Evolutionary conservation across 495 filamentous ascomycete genomes (phyloP), one percentile per base, ranked within the genome.

Genomic region (Neohortaea acidophila): DNA sequence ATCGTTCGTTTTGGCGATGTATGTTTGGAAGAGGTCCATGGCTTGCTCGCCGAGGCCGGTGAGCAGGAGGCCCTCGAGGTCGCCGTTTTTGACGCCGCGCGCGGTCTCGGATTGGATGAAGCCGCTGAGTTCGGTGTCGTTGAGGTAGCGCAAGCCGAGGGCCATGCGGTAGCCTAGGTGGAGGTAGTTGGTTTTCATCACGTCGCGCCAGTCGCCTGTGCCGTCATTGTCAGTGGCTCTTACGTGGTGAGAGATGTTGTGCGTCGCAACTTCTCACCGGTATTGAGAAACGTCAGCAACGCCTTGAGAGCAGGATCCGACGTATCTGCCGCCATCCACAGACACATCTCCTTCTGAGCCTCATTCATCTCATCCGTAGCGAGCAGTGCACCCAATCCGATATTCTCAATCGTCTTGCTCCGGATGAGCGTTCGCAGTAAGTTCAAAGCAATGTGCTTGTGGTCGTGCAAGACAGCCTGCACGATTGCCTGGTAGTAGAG

Each of bases 261-360:
- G n/a, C n/a, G n/a, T n/a, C n/a, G n/a, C n/a, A n/a, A n/a, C n/a
- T n/a, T n/a, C n/a, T n/a, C n/a, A n/a, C n/a, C n/a, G n/a, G n/a
- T n/a, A n/a, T 81, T 77, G 35, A 94, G 84, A 36, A 84, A 75
- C n/a, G 82, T 77, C n/a, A 93, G 79, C 38, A 97, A 79, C 0
- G 86, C 85, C 35, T 85, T 75, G 8, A 89, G 70, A 51, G 93
- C 94, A 0, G 85, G 83, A 48, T 97, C 89, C 0, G 68, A 66
- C 10, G 78, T 65, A 41, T 77, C 70, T 28, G 70, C 69, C 19
- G 69, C 69, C 53, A 83, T 77, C 44, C 74, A 73, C 0, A 64
- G 58, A 36, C 62, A 64, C 48, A 65, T 50, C 15, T 58, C 44
- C n/a, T 54, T 51, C 43, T 63, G 62, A 27, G 54, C 60, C 21